Percentiles rank a stretch among this genome's conserved stretches.
Evolutionary conservation across 208 protist species (phyloP).

Genomic region (Crithidia brevicula): DNA sequence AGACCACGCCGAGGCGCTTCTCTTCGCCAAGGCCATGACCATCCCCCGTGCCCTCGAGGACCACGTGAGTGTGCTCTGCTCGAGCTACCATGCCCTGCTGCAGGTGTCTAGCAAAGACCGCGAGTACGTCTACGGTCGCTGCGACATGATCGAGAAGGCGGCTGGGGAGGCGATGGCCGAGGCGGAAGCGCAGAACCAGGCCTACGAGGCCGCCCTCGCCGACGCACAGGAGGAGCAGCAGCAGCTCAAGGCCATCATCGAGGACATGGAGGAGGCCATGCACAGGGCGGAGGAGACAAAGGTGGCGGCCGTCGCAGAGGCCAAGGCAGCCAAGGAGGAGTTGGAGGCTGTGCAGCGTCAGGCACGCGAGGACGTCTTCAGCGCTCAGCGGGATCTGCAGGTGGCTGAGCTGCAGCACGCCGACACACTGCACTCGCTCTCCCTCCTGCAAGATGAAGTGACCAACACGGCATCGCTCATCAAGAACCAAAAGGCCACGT

Average conservation of each 20-base stretch:
- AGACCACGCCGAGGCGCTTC: slow-evolving; percentile 45
- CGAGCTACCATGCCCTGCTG: slow-evolving; percentile 40
- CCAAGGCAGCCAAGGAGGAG: slow-evolving; percentile 35
- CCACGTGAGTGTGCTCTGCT: slow-evolving; percentile 29
- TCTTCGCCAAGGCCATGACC: slow-evolving; percentile 59
- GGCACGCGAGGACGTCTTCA: slow-evolving; percentile 52
- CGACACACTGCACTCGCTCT: slow-evolving; percentile 44
- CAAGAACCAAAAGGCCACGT: slow-evolving; percentile 46
- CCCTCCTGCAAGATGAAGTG: slow-evolving; percentile 34
- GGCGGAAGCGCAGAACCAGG: slow-evolving; percentile 55
- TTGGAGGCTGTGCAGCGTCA: slow-evolving; percentile 25
- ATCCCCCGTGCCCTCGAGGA: slow-evolving; percentile 48
- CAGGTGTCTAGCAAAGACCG: slow-evolving; percentile 39
- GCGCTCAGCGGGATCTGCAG: slow-evolving; percentile 56
- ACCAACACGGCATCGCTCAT: slow-evolving; percentile 34
- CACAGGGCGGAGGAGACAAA: slow-evolving; percentile 28
- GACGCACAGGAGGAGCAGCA: slow-evolving; percentile 68
- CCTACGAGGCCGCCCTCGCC: slow-evolving; percentile 50
- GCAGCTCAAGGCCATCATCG: slow-evolving; percentile 49
- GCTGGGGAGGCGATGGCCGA: slow-evolving; percentile 66
- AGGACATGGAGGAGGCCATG: slow-evolving; percentile 38
- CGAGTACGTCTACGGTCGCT: slow-evolving; percentile 40
- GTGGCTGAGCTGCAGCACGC: slow-evolving; percentile 47
- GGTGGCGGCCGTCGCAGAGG: slow-evolving; percentile 36
- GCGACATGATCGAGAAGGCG: slow-evolving; percentile 55